Evolutionary conservation across 345 rosid genomes (phyloP), one percentile per base, ranked within the genome.

Genomic region (Crucihimalaya himalaica): DNA sequence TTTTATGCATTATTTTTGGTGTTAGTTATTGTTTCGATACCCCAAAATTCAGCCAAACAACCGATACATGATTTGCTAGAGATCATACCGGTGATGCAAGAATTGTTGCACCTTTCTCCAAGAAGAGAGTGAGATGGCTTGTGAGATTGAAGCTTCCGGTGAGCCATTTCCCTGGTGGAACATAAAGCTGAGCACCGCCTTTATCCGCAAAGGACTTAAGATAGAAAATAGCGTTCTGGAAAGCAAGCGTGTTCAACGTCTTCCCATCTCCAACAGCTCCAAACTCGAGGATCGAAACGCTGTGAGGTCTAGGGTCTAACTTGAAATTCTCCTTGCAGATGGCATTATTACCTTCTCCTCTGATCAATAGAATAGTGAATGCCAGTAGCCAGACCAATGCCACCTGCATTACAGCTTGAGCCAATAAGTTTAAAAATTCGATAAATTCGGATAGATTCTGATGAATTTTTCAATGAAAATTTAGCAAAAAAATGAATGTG

Each of bases 151-250:
- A 82, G 76, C 99, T 89, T 63, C 96, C 99, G 0, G 97, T 91
- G 25, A 94, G 95, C 97, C 96, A 94, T 79, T 83, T 84, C 28
- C 98, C 98, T 0, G 96, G 86, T 0, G 98, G 96, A 47, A 94
- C 89, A 43, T 94, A 94, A 27, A 94, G 96, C 85, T 94, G 96
- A 47, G 98, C 99, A 23, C 98, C 98, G 13, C 98, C 98, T 77
- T 94, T 94, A 70, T 94, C 97, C 0, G 97, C 92, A 50, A 94
- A 94, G 0, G 98, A 94, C 81, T 94, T 94, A 25, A 89, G 89
- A 75, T 91, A 94, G 84, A 94, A 94, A 63, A 94, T 81, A 52
- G 98, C 98, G 75, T 94, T 94, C 31, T 91, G 96, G 68, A 94
- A 91, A 29, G 99, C 95, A 46, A 94, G 59, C 12, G 97, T 91